A percentile compares a stretch with the other conserved stretches of the same genome.
phyloP scores from a whole-genome alignment of 768 basidiomycete genomes.

The Crassisporium funariophilum region DNA sequence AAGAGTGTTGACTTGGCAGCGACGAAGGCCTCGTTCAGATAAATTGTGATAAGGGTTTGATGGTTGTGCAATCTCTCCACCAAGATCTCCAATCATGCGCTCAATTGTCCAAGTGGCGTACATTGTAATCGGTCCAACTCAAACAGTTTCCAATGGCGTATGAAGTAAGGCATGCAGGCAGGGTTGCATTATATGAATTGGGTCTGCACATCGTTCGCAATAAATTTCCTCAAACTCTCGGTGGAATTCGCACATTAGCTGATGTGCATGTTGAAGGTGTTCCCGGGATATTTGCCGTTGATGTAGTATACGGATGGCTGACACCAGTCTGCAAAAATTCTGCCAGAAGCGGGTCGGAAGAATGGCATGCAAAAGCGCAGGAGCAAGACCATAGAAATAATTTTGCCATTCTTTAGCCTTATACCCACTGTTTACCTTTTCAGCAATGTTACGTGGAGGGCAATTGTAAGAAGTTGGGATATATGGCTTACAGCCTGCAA shows the following conservation, averaged over 20 bases:
- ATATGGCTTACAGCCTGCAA: slow-evolving; percentile 13
- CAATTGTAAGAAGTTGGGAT: slow-evolving; percentile 28
- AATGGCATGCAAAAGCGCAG: slow-evolving; percentile 27
- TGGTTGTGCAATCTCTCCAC: slow-evolving; percentile 21
- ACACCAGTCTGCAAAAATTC: slow-evolving; percentile 35
- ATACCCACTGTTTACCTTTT: slow-evolving; percentile 40
- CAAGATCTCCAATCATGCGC: slow-evolving; percentile 29
- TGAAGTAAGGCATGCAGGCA: slow-evolving; percentile 37
- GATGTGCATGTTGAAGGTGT: slow-evolving; percentile 24
- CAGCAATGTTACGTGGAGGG: slow-evolving; percentile 29
- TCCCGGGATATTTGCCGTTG: slow-evolving; percentile 22
- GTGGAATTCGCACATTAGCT: slow-evolving; percentile 23
- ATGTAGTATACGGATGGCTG: slow-evolving; percentile 22
- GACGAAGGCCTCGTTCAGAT: slow-evolving; percentile 9
- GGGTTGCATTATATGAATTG: slow-evolving; percentile 36
- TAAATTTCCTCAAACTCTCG: slow-evolving; percentile 39
- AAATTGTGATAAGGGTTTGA: slow-evolving; percentile 18
- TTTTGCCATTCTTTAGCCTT: slow-evolving; percentile 37
- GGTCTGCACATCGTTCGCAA: slow-evolving; percentile 21
- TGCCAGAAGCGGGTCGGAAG: slow-evolving; percentile 29
- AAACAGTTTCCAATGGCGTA: slow-evolving; percentile 25
- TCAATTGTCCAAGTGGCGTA: slow-evolving; percentile 33
- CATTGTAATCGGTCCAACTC: slow-evolving; percentile 24
- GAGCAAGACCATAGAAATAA: slow-evolving; percentile 37
- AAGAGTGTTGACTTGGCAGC: slow-evolving; percentile 14